Evolutionary conservation across 2,329 filamentous ascomycete species (phyloP), one percentile per base, ranked within the genome.

Genomic region (Xylariales sp.): DNA sequence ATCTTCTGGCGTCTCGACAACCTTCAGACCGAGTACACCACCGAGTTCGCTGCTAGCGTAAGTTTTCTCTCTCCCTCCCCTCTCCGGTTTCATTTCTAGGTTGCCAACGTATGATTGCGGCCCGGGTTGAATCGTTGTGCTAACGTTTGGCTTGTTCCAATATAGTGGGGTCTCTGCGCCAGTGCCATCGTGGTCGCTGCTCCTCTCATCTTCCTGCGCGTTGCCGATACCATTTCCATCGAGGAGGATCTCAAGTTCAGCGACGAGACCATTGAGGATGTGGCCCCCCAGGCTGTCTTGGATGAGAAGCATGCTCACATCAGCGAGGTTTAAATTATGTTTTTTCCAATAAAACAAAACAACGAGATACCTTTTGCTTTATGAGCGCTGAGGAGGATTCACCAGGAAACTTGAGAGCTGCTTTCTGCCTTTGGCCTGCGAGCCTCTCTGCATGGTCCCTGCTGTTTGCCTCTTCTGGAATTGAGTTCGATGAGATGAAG

Each of bases 211-310:
- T 77, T 85, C 52, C 65, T 80, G 52, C 85, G 83, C 66, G 84
- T 96, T 59, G 76, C 85, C 59, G 88, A 95, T 51, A 85, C 83
- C n/a, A 78, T 88, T n/a, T 60, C 76, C 2, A 53, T 95, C 5
- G 87, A 91, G 61, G 82, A 90, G 38, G 90, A 96, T 61, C 67
- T 95, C 36, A 80, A 81, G 56, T 90, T 88, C 60, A 88, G 85
- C 15, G 89, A 95, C 54, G 87, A 93, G 73, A 93, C 84, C 0
- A 55, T 83, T 13, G 78, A 75, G 18, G 87, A 95, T 48, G 83
- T 95, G 12, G 56, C 61, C 11, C 55, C 59, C 7, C 41, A 46
- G 3, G 52, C 42, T 4, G 46, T 42, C 10, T 39, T 58, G 12
- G 42, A 51, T 5, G 49, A 56, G 42, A 59, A 61, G 49, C 33